phyloP scores from a whole-genome alignment of 176 grass and related monocot species.

The Zizania latifolia region DNA sequence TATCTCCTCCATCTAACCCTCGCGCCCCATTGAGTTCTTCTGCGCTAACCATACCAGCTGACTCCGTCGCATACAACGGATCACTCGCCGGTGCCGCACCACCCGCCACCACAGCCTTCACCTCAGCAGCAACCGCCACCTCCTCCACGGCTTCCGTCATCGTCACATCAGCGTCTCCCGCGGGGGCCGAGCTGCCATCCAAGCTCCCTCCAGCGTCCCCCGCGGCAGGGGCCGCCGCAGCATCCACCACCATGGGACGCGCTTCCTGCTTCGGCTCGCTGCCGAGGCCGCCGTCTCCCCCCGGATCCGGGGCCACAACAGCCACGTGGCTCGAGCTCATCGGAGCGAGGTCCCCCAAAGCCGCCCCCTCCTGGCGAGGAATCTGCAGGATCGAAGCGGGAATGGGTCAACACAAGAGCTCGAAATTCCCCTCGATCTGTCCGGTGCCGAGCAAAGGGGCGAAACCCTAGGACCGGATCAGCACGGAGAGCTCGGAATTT shows the following conservation, averaged over 20 bases:
- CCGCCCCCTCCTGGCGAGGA: background rate
- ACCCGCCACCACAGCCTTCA: background rate
- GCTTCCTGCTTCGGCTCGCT: conserved; percentile 20
- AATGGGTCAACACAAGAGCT: conserved; percentile 11
- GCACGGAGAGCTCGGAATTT: conserved; percentile 7
- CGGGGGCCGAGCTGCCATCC: background rate
- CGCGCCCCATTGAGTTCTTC: conserved; percentile 9
- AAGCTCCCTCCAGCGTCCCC: background rate
- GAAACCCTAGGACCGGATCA: conserved; percentile 47
- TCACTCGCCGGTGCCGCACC: background rate
- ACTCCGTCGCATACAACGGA: conserved; percentile 21
- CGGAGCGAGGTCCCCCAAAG: background rate
- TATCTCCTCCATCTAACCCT: background rate
- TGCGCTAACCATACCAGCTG: conserved; percentile 20
- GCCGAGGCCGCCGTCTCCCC: background rate
- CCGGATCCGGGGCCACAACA: conserved; percentile 43
- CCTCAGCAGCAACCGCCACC: background rate
- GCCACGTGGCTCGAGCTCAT: conserved; percentile 37
- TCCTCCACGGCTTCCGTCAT: conserved; percentile 8
- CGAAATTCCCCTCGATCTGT: conserved; percentile 40
- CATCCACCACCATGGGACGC: background rate
- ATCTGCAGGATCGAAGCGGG: conserved; percentile 18
- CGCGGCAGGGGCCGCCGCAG: background rate
- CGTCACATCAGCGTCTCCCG: conserved; percentile 9
- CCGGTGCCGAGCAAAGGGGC: background rate